A percentile compares a stretch with the other conserved stretches of the same genome.
These are phyloP conservation scores for Nemophila menziesii DNA, from an alignment of 257 asterid genomes.

Conservation along the genomic window DNA sequence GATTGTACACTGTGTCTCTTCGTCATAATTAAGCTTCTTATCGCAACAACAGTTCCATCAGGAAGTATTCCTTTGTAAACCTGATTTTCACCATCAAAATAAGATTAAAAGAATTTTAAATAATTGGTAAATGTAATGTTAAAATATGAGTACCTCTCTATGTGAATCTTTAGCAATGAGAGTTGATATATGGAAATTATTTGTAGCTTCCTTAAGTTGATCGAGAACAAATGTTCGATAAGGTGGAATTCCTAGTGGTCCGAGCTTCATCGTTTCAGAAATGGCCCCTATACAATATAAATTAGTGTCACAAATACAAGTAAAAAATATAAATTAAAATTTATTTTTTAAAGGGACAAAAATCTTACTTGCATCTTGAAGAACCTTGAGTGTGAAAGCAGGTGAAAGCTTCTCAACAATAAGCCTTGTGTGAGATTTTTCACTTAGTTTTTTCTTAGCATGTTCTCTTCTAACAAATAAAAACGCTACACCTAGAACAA, in stretches of 20 bases:
- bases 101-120: neutral
- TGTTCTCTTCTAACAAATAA: slow-evolving; percentile 31
- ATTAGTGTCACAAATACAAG: neutral
- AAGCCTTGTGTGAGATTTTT: slow-evolving; percentile 28
- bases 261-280: slow-evolving; percentile 72
- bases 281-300: slow-evolving; percentile 47
- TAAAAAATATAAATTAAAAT: neutral
- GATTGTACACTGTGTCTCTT: slow-evolving; percentile 36
- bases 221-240: slow-evolving; percentile 63
- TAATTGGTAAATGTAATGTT: neutral
- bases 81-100: slow-evolving; percentile 19
- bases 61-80: slow-evolving; percentile 58
- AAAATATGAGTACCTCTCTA: slow-evolving; percentile 47
- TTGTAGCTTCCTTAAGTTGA: slow-evolving; percentile 77
- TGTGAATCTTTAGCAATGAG: slow-evolving; percentile 50
- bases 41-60: slow-evolving; percentile 51
- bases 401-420: slow-evolving; percentile 52
- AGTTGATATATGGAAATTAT: slow-evolving; percentile 40
- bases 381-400: slow-evolving; percentile 61
- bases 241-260: slow-evolving; percentile 52
- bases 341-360: neutral
- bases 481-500: slow-evolving; percentile 38
- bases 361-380: slow-evolving; percentile 72
- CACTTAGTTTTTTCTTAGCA: slow-evolving; percentile 21
- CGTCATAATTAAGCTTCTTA: slow-evolving; percentile 48